Percentiles rank a stretch among this genome's conserved stretches.
Evolutionary conservation across 208 protist species (phyloP).

Genomic region (Leishmania arabica): DNA sequence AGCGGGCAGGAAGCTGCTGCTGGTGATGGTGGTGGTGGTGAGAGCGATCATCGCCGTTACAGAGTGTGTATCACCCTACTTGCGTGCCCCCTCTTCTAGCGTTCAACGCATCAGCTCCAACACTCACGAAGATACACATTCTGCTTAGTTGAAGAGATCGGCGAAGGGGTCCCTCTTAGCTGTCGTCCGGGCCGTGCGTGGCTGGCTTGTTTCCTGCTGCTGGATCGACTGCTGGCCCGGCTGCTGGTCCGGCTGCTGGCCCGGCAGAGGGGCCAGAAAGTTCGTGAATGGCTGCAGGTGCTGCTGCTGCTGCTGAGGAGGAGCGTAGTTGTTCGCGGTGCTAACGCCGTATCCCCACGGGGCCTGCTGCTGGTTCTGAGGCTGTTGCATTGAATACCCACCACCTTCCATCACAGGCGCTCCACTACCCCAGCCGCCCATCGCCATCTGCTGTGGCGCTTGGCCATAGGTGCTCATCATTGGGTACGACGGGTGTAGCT

Average conservation of each 20-base stretch:
- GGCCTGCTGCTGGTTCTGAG: conserved; percentile 17
- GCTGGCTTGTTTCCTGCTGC: conserved; percentile 5
- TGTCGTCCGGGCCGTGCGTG: conserved; percentile 1
- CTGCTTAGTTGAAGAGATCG: conserved; percentile 59
- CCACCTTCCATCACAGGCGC: conserved; percentile 23
- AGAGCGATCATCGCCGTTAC: neutral
- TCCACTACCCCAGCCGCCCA: conserved; percentile 25
- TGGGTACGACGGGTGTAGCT: conserved; percentile 30
- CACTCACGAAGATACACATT: neutral
- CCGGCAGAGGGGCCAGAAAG: conserved; percentile 51
- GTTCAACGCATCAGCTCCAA: neutral
- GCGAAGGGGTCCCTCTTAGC: conserved; percentile 69
- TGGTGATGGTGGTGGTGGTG: neutral
- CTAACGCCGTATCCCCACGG: neutral
- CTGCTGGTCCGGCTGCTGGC: conserved; percentile 46
- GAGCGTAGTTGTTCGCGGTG: neutral
- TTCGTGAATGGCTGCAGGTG: conserved; percentile 35
- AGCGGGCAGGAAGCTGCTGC: neutral
- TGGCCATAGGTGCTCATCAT: conserved; percentile 16
- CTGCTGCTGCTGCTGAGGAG: neutral
- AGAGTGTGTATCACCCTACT: neutral
- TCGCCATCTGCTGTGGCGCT: conserved; percentile 11
- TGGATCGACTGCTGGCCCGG: conserved; percentile 29
- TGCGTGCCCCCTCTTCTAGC: neutral
- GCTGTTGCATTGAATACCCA: conserved; percentile 23